Percentiles rank a stretch among this genome's conserved stretches.
These are phyloP conservation scores for Ophiognomonia clavigignenti-juglandacearum DNA, from an alignment of 2,329 filamentous ascomycete genomes.

Conservation along the genomic window DNA sequence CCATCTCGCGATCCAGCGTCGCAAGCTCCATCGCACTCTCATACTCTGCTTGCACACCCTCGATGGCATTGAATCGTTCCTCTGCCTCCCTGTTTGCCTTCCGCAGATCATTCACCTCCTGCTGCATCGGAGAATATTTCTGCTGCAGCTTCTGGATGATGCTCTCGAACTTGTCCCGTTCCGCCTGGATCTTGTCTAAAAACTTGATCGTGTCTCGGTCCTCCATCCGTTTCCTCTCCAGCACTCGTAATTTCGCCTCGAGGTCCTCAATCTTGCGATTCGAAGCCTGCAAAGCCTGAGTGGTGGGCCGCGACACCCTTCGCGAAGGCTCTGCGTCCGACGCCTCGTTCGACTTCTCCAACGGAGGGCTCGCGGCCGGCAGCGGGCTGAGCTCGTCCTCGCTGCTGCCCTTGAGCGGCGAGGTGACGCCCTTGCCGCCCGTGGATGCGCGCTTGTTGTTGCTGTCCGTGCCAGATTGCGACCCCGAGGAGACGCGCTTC, in stretches of 20 bases:
- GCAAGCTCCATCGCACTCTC: constrained; percentile 83
- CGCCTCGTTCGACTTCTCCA: constrained; percentile 44
- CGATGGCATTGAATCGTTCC: constrained; percentile 61
- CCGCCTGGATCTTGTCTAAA: constrained; percentile 69
- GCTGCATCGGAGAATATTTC: constrained; percentile 81
- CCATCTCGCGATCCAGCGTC: constrained; percentile 89
- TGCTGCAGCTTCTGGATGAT: constrained; percentile 88
- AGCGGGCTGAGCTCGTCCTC: constrained; percentile 44
- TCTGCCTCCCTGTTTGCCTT: constrained; percentile 75
- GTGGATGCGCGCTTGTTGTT: constrained; percentile 32
- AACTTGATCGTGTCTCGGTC: constrained; percentile 80
- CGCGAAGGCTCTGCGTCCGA: constrained; percentile 28
- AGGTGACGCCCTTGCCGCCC: constrained; percentile 26
- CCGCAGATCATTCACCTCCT: constrained; percentile 72
- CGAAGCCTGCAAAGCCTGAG: constrained; percentile 29
- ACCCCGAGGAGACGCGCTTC: constrained; percentile 27
- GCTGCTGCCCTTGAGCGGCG: constrained; percentile 40
- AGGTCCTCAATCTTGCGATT: constrained; percentile 77
- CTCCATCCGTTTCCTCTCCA: constrained; percentile 83
- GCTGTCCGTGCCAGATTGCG: constrained; percentile 35
- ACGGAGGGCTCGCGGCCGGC: constrained; percentile 41
- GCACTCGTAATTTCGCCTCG: constrained; percentile 77
- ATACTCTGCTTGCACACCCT: constrained; percentile 74
- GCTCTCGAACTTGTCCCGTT: constrained; percentile 71
- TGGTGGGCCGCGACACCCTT: constrained; percentile 16